These are phyloP conservation scores for Pythium angustatum DNA, from an alignment of 352 stramenopile species.

Conservation along the genomic window DNA sequence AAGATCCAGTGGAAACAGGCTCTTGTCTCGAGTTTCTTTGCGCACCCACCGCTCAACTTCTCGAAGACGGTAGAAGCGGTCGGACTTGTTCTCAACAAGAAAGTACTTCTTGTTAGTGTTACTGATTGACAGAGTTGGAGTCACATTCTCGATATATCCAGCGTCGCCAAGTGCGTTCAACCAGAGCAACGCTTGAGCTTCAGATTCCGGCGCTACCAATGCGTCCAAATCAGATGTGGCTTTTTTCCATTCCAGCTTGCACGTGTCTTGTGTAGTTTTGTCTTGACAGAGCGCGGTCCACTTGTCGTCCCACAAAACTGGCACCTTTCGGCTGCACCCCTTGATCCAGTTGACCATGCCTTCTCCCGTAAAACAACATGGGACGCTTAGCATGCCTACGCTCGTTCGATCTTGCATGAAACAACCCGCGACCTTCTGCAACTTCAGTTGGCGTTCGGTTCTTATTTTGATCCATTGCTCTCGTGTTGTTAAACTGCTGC, in stretches of 20 bases:
- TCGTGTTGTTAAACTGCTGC: conserved; percentile 22
- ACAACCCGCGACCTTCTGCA: conserved; percentile 46
- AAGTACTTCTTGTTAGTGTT: conserved; percentile 38
- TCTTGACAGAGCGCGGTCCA: conserved; percentile 59
- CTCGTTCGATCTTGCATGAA: conserved; percentile 57
- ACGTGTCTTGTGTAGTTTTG: conserved; percentile 20
- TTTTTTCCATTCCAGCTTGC: conserved; percentile 41
- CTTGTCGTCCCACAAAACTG: conserved; percentile 51
- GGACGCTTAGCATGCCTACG: conserved; percentile 34
- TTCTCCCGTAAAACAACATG: conserved; percentile 60
- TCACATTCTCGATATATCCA: conserved; percentile 60
- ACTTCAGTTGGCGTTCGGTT: conserved; percentile 40
- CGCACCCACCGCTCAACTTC: conserved; percentile 53
- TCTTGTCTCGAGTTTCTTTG: conserved; percentile 37
- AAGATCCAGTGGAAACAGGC: conserved; percentile 64
- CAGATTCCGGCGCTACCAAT: conserved; percentile 42
- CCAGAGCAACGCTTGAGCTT: conserved; percentile 47
- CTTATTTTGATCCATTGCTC: conserved; percentile 60
- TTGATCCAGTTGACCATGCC: conserved; percentile 65
- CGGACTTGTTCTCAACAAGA: conserved; percentile 44
- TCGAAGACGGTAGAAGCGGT: conserved; percentile 57
- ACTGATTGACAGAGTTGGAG: conserved; percentile 23
- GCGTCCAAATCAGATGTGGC: conserved; percentile 44
- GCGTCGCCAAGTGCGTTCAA: conserved; percentile 57
- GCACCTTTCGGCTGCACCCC: background rate